These are phyloP conservation scores for Collybiopsis confluens DNA, from an alignment of 768 basidiomycete genomes.

Conservation along the genomic window DNA sequence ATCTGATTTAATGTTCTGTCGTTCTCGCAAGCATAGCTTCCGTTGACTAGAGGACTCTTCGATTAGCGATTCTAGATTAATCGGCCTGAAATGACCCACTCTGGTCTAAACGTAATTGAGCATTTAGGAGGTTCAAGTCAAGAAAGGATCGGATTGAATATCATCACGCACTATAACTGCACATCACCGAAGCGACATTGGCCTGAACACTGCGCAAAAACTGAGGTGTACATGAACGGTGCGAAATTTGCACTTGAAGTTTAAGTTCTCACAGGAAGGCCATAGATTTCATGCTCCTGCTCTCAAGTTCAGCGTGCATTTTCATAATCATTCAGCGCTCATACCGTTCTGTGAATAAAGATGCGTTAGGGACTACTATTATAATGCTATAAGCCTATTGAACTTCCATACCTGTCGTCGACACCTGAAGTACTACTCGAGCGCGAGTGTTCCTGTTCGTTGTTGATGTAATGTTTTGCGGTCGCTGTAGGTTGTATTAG, in stretches of 20 bases:
- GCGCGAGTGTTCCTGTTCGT: constrained; percentile 47
- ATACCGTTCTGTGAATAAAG: background rate
- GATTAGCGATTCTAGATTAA: constrained; percentile 9
- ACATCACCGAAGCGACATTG: constrained; percentile 64
- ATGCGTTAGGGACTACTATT: no score
- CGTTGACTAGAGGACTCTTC: constrained; percentile 34
- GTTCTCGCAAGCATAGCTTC: constrained; percentile 63
- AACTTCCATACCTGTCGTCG: constrained; percentile 40
- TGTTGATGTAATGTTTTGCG: constrained; percentile 44
- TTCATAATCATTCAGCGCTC: background rate
- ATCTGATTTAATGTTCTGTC: constrained; percentile 55
- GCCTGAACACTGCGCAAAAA: constrained; percentile 60
- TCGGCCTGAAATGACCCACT: constrained; percentile 9
- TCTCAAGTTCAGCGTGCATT: background rate
- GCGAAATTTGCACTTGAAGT: background rate
- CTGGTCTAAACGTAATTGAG: constrained; percentile 13
- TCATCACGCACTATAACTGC: constrained; percentile 40
- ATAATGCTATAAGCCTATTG: constrained; percentile 7
- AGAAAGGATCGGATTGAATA: background rate
- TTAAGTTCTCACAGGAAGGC: constrained; percentile 36
- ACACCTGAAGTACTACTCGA: constrained; percentile 36
- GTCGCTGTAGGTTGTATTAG: constrained; percentile 20
- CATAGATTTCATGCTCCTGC: constrained; percentile 52
- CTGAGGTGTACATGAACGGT: constrained; percentile 13
- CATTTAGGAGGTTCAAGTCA: background rate